phyloP scores from a whole-genome alignment of 169 alveolate genomes.

The Plasmodium relictum region DNA sequence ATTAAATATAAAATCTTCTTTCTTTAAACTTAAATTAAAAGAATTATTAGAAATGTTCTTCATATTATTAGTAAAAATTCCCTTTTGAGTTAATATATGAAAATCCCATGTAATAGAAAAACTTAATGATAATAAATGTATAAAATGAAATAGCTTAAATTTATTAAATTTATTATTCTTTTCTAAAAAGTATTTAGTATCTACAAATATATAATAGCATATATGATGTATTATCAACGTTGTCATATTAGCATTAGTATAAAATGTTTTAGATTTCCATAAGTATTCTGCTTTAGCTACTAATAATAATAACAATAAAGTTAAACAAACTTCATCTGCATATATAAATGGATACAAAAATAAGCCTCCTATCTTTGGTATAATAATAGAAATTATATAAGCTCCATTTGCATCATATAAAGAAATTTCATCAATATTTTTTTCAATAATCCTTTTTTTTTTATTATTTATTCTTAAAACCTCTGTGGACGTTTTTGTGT shows the following conservation, averaged over 20 bases:
- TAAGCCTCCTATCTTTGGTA: constrained; percentile 68
- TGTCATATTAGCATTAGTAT: constrained; percentile 73
- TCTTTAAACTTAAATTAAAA: constrained; percentile 46
- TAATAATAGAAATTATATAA: constrained; percentile 37
- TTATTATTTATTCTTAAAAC: constrained; percentile 75
- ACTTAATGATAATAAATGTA: constrained; percentile 62
- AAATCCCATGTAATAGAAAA: constrained; percentile 76
- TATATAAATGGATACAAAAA: constrained; percentile 65
- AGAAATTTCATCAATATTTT: constrained; percentile 44
- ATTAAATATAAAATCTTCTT: constrained; percentile 49
- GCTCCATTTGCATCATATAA: constrained; percentile 65
- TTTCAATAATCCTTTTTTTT: constrained; percentile 71
- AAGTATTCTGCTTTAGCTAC: constrained; percentile 41
- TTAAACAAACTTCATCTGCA: constrained; percentile 71
- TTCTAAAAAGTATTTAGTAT: constrained; percentile 57
- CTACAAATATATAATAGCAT: constrained; percentile 74
- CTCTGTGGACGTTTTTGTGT: constrained; percentile 46
- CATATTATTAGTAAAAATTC: constrained; percentile 72
- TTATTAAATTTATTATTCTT: constrained; percentile 58
- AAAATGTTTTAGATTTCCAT: constrained; percentile 55
- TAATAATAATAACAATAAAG: constrained; percentile 40
- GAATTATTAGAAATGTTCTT: constrained; percentile 27
- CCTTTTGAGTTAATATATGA: constrained; percentile 41
- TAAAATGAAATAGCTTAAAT: constrained; percentile 72
- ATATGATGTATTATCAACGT: constrained; percentile 73